Percentiles rank a stretch among this genome's conserved stretches.
These are phyloP conservation scores for Pseudomicrostroma phylloplanum DNA, from an alignment of 1,284 basidiomycete species.

Conservation along the genomic window DNA sequence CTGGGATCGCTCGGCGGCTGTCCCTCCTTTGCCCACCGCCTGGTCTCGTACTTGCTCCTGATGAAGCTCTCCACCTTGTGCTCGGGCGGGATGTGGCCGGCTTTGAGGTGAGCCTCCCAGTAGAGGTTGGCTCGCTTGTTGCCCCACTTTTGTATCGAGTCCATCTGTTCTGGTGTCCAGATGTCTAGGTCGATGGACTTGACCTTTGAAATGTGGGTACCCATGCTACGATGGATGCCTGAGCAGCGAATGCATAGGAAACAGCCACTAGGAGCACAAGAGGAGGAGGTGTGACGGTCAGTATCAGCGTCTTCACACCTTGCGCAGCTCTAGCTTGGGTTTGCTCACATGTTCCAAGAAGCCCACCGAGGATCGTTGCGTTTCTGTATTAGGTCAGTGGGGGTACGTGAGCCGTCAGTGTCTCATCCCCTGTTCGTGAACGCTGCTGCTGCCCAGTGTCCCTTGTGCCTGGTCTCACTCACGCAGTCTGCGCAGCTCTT, in stretches of 20 bases:
- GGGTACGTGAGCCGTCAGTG: no score
- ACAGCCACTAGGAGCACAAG: slow-evolving; percentile 62
- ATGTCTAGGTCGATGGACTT: slow-evolving; percentile 96
- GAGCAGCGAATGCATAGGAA: slow-evolving; percentile 95
- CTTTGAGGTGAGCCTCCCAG: slow-evolving; percentile 93
- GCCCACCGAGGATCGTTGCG: slow-evolving; percentile 83
- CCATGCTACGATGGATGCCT: slow-evolving; percentile 96
- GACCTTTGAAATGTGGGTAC: slow-evolving; percentile 70
- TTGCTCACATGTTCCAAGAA: slow-evolving; percentile 81
- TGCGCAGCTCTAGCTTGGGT: no score
- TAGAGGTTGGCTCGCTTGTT: slow-evolving; percentile 85
- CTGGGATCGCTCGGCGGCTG: slow-evolving; percentile 76
- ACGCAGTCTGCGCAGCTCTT: slow-evolving; percentile 63
- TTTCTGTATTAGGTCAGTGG: no score
- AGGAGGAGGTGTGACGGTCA: not conserved
- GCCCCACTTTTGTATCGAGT: slow-evolving; percentile 72
- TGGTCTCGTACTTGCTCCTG: slow-evolving; percentile 89
- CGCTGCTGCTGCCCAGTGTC: no score
- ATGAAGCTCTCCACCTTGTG: slow-evolving; percentile 99
- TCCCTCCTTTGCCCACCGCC: slow-evolving; percentile 85
- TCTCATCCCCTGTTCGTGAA: no score
- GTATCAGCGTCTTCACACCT: no score
- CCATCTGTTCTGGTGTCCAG: slow-evolving; percentile 97
- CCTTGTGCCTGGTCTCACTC: no score
- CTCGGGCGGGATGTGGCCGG: slow-evolving; percentile 86